Conservation (phyloP, 2,329 filamentous ascomycete species). For the Diaporthe helianthi region DNA sequence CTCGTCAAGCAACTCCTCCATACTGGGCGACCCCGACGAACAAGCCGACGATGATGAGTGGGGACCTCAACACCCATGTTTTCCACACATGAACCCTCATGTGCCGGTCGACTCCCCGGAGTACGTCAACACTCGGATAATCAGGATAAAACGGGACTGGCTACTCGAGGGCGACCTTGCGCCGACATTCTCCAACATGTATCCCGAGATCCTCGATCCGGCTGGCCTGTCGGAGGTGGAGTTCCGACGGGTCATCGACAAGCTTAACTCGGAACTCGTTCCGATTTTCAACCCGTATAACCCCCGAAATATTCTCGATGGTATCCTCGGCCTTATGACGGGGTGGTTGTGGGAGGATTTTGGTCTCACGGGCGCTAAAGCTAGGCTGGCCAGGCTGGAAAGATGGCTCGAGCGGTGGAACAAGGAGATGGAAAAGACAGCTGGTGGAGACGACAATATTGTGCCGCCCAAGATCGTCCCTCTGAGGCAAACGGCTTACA, state of each 20-base stretch:
- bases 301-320: slow-evolving; percentile 79
- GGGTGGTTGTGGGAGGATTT: slow-evolving; percentile 96
- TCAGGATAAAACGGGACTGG: slow-evolving; percentile 91
- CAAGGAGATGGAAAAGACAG: slow-evolving; percentile 65
- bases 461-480: slow-evolving; percentile 76
- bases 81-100: slow-evolving; percentile 90
- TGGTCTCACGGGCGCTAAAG: slow-evolving; percentile 78
- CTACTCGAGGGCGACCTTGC: slow-evolving; percentile 87
- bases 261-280: slow-evolving; percentile 78
- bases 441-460: slow-evolving; percentile 57
- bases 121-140: slow-evolving; percentile 82
- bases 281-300: slow-evolving; percentile 83
- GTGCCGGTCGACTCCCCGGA: slow-evolving; percentile 79
- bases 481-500: slow-evolving; percentile 83
- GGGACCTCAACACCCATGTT: slow-evolving; percentile 94
- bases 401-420: slow-evolving; percentile 90
- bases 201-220: slow-evolving; percentile 93
- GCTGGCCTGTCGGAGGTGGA: slow-evolving; percentile 82
- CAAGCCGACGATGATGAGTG: slow-evolving; percentile 78
- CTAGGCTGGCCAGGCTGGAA: slow-evolving; percentile 73
- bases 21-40: slow-evolving; percentile 68
- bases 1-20: slow-evolving; percentile 65
- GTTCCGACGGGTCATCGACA: slow-evolving; percentile 82
- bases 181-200: slow-evolving; percentile 92
- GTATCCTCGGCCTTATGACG: slow-evolving; percentile 79